Conservation (phyloP, 2,329 filamentous ascomycete genomes). For the Fusarium verticillioides region DNA sequence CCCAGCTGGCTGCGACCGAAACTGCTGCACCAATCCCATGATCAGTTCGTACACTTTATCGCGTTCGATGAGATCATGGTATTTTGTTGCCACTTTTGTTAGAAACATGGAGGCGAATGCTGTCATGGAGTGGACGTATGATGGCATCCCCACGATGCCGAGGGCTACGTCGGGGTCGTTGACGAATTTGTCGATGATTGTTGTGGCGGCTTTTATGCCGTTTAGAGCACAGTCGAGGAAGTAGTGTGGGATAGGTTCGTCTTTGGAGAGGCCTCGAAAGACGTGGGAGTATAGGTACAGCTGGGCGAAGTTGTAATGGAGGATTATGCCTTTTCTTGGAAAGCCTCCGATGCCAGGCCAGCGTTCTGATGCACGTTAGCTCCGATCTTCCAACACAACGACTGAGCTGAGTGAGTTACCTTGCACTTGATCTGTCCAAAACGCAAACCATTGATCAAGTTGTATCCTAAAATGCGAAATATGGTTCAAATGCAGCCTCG, state of each 20-base stretch:
- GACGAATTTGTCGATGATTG: constrained; percentile 55
- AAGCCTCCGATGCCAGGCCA: constrained; percentile 50
- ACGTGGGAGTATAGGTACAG: constrained; percentile 54
- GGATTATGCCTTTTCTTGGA: constrained; percentile 50
- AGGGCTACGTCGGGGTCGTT: constrained; percentile 53
- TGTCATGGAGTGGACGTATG: constrained; percentile 64
- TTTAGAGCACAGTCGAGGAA: constrained; percentile 45
- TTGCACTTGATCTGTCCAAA: constrained; percentile 47
- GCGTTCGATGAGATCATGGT: constrained; percentile 53
- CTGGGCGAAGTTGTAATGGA: constrained; percentile 54
- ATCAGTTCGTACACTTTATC: constrained; percentile 52
- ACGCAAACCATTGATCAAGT: constrained; percentile 50
- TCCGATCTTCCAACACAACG: rapidly evolving
- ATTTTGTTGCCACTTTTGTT: constrained; percentile 56
- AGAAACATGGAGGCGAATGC: constrained; percentile 63
- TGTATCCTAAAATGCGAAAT: constrained; percentile 47
- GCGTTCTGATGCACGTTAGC: constrained; percentile 43
- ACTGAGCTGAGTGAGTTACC: constrained; percentile 12
- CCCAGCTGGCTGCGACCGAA: constrained; percentile 52
- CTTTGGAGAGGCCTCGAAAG: constrained; percentile 49
- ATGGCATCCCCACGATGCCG: constrained; percentile 56
- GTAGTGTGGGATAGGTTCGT: constrained; percentile 43
- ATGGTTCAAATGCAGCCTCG: constrained; percentile 62
- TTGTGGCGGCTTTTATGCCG: constrained; percentile 50
- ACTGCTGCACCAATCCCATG: constrained; percentile 51